These are phyloP conservation scores for Pestalotiopsis fici DNA, from an alignment of 2,329 filamentous ascomycete genomes.

Conservation along the genomic window DNA sequence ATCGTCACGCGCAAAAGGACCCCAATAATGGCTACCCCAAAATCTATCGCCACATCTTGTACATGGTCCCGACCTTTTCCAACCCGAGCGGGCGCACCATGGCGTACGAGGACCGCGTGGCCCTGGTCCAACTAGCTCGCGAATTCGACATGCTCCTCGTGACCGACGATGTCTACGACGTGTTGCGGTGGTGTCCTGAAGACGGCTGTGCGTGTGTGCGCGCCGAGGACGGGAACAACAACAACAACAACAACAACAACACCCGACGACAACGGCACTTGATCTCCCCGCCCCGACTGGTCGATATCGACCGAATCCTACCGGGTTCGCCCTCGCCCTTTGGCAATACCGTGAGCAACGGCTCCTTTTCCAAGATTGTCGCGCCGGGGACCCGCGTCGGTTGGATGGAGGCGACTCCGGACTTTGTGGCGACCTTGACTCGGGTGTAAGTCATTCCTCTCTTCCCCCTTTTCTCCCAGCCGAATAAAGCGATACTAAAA, in stretches of 20 bases:
- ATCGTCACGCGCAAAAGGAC: neutral
- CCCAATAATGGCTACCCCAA: slow-evolving; percentile 49
- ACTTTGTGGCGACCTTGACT: neutral
- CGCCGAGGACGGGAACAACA: neutral
- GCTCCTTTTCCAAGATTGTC: slow-evolving; percentile 67
- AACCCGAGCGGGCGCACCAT: slow-evolving; percentile 88
- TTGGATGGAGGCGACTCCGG: slow-evolving; percentile 46
- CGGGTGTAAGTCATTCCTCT: neutral
- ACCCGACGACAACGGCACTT: neutral
- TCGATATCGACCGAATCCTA: slow-evolving; percentile 61
- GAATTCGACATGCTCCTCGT: slow-evolving; percentile 55
- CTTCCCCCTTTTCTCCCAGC: neutral
- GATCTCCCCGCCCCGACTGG: slow-evolving; percentile 48
- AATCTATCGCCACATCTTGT: slow-evolving; percentile 74
- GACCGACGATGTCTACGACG: slow-evolving; percentile 10
- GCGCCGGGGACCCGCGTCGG: slow-evolving; percentile 41
- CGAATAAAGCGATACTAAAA: neutral
- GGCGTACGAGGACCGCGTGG: slow-evolving; percentile 66
- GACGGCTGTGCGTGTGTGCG: neutral
- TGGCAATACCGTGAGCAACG: slow-evolving; percentile 67
- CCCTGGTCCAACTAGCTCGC: slow-evolving; percentile 73
- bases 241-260: neutral
- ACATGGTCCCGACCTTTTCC: slow-evolving; percentile 83
- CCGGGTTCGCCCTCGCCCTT: slow-evolving; percentile 48
- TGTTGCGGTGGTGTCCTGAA: slow-evolving; percentile 4